A percentile compares a stretch with the other conserved stretches of the same genome.
Evolutionary conservation across 345 rosid genomes (phyloP).

Genomic region (Eucalyptus tenuipes): DNA sequence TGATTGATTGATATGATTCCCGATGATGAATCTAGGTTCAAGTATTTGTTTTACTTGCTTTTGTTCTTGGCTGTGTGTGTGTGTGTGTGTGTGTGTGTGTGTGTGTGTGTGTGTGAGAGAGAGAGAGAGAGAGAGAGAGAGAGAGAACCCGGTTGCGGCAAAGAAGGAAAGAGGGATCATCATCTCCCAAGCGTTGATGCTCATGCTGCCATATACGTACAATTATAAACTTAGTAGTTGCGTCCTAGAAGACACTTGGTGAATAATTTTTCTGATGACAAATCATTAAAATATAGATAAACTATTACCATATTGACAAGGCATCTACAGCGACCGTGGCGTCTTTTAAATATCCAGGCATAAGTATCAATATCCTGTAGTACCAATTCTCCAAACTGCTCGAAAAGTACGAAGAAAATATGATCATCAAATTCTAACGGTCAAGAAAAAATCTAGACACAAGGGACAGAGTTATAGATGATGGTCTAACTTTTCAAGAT

Average conservation of each 20-base stretch:
- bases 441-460: neutral
- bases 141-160: slow-evolving; percentile 23
- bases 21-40: neutral
- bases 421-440: neutral
- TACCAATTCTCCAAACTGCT: slow-evolving; percentile 38
- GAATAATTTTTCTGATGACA: neutral
- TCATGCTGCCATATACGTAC: slow-evolving; percentile 11
- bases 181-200: slow-evolving; percentile 26
- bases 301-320: slow-evolving; percentile 9
- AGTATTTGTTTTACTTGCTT: neutral
- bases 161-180: slow-evolving; percentile 33
- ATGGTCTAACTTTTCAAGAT: neutral
- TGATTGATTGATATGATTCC: neutral
- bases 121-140: neutral
- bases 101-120: neutral
- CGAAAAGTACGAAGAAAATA: neutral
- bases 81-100: no score
- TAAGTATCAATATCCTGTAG: slow-evolving; percentile 22
- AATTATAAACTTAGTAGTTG: neutral
- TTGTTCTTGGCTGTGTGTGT: neutral
- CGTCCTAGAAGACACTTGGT: neutral
- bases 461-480: neutral
- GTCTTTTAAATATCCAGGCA: slow-evolving; percentile 17
- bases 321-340: slow-evolving; percentile 31
- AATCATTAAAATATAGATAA: neutral